These are phyloP conservation scores for Fusarium austroafricanum DNA, from an alignment of 2,329 filamentous ascomycete genomes.

Conservation along the genomic window DNA sequence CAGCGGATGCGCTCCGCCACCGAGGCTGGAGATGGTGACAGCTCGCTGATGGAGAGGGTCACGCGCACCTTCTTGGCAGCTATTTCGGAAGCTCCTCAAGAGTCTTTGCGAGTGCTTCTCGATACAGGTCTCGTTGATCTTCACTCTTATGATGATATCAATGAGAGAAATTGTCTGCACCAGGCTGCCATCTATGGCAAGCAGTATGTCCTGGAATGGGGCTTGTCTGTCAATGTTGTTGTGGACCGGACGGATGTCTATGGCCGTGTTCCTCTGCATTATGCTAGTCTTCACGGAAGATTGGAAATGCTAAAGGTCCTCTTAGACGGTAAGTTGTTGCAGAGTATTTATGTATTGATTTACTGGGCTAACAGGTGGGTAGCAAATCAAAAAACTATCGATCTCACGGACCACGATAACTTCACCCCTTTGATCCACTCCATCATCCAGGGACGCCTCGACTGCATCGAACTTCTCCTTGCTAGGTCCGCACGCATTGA, in stretches of 20 bases:
- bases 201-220: constrained; percentile 78
- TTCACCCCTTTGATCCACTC: constrained; percentile 96
- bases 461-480: constrained; percentile 83
- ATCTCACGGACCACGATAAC: constrained; percentile 94
- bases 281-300: constrained; percentile 94
- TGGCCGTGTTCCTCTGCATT: constrained; percentile 91
- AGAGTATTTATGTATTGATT: not conserved
- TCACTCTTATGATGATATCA: constrained; percentile 96
- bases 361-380: constrained; percentile 18
- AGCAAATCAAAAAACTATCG: constrained; percentile 80
- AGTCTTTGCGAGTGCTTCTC: constrained; percentile 80
- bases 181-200: constrained; percentile 97
- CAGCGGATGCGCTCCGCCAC: constrained; percentile 70
- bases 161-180: constrained; percentile 94
- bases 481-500: constrained; percentile 85
- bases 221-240: constrained; percentile 79
- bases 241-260: constrained; percentile 90
- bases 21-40: constrained; percentile 67
- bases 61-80: constrained; percentile 92
- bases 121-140: constrained; percentile 87
- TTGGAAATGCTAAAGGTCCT: constrained; percentile 84
- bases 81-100: constrained; percentile 84
- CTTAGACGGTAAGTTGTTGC: constrained; percentile 64
- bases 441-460: constrained; percentile 86
- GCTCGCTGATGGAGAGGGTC: constrained; percentile 76